Evolutionary conservation across 2,329 filamentous ascomycete genomes (phyloP).

Genomic region (Fusarium sp.): DNA sequence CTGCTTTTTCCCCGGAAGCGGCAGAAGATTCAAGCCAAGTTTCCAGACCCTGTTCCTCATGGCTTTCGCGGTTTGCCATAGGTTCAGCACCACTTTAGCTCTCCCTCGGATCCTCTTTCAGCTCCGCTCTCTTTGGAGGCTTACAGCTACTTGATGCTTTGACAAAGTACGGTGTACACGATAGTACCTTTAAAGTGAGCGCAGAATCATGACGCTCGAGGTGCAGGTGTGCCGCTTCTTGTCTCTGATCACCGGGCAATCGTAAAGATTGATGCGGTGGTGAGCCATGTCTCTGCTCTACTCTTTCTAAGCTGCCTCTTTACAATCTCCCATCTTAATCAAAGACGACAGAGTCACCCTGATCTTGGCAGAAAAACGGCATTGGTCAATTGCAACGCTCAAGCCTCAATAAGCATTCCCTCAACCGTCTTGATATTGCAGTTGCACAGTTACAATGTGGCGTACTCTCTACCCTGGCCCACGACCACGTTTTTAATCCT

Average conservation of each 20-base stretch:
- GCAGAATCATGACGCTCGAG: constrained; percentile 19
- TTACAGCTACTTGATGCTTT: constrained; percentile 9
- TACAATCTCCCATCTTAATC: constrained; percentile 10
- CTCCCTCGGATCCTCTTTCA: constrained; percentile 3
- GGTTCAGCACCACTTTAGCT: constrained; percentile 13
- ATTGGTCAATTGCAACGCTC: constrained; percentile 13
- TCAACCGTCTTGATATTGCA: not conserved
- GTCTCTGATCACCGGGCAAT: not conserved
- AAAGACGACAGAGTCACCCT: constrained; percentile 3
- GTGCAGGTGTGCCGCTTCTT: not conserved
- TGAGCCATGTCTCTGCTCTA: constrained; percentile 3
- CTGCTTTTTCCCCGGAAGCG: constrained; percentile 29
- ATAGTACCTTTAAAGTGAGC: constrained; percentile 4
- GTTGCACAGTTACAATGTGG: constrained; percentile 24
- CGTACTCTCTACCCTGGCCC: constrained; percentile 16
- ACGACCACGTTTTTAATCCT: constrained; percentile 29
- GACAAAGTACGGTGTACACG: constrained; percentile 12
- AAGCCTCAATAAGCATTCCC: constrained; percentile 10
- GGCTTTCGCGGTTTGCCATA: constrained; percentile 15
- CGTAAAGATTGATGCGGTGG: not conserved
- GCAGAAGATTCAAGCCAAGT: constrained; percentile 33
- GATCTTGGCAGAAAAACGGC: constrained; percentile 8
- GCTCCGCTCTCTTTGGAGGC: constrained; percentile 14
- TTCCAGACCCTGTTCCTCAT: constrained; percentile 22
- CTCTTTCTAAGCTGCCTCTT: constrained; percentile 4